phyloP scores from a whole-genome alignment of 164 flowering plant genomes.

The Umbilicus rupestris region DNA sequence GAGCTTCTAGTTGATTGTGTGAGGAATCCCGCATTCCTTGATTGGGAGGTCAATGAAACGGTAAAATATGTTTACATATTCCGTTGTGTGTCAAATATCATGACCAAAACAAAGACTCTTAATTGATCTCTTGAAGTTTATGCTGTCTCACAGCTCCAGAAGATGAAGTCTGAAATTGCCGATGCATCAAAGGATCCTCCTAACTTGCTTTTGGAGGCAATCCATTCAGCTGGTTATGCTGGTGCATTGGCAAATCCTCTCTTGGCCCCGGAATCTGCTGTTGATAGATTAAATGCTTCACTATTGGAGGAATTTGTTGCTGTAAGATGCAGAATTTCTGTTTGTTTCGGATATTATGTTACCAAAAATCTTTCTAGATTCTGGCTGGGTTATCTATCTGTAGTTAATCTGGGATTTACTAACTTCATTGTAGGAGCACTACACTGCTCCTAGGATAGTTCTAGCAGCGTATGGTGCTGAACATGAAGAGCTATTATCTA shows the following conservation, averaged over 20 bases:
- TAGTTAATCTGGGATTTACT: not conserved
- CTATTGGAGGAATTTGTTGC: slow-evolving; percentile 74
- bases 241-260: slow-evolving; percentile 87
- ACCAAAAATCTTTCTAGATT: slow-evolving; percentile 7
- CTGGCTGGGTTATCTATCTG: not conserved
- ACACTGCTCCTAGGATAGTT: slow-evolving; percentile 41
- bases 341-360: not conserved
- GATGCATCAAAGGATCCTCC: slow-evolving; percentile 68
- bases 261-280: slow-evolving; percentile 65
- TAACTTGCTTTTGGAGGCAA: slow-evolving; percentile 76
- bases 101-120: not conserved
- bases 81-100: not conserved
- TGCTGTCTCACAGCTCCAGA: slow-evolving; percentile 42
- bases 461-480: slow-evolving; percentile 44
- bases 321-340: slow-evolving; percentile 29
- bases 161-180: slow-evolving; percentile 50
- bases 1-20: slow-evolving; percentile 80
- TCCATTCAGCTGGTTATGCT: slow-evolving; percentile 73
- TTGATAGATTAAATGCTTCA: slow-evolving; percentile 40
- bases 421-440: slow-evolving; percentile 26
- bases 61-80: slow-evolving; percentile 19
- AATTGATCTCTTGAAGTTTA: not conserved
- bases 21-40: slow-evolving; percentile 84
- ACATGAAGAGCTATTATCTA: slow-evolving; percentile 34
- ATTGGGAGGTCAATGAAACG: slow-evolving; percentile 94